Base-by-base conservation (phyloP, 2,329 filamentous ascomycete genomes). In the Dactylonectria estremocensis region DNA sequence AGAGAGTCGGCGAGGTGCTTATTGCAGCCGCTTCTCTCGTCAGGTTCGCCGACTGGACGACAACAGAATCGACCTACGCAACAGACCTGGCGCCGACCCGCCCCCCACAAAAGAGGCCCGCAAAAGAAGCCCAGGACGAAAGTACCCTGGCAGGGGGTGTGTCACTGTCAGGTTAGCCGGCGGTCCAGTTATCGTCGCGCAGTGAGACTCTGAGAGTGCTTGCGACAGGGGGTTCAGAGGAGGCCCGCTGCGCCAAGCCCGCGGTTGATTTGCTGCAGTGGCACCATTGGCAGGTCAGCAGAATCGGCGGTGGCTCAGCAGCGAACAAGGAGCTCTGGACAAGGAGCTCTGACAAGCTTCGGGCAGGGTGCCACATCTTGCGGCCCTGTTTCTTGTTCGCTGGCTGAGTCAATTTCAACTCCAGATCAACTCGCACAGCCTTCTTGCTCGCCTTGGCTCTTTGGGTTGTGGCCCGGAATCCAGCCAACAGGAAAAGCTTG, bases 301-400 rank as follows among this genome's bases (percentile, higher is more conserved):
- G 40, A 48, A 60, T 33, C 31, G 60, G 52, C 52, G 52, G 60
- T 63, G 60, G 60, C 60, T 63, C 35, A 63, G 60, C 52, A 20
- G 20, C 28, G 28, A 13, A 49, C 46, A 18, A 50, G n/a, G n/a
- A n/a, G 49, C 49, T 52, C 49, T 22, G 48, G 18, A 18, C 49
- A 18, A 9, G 48, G 11, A 55, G 60, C 50, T 62, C 50, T 18
- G 33, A 48, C 60, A 62, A 56, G 60, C 60, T 56, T 40, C 43
- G n/a, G 52, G 37, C 37, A 22, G 37, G 53, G 59, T 52, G 52
- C 58, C 50, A 61, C 59, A 46, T 55, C 59, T 40, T 31, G 50
- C 40, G 59, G 28, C 59, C 50, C 55, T 61, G 59, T 61, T 61
- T 61, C 24, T 54, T 54, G 35, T 52, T 18, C 45, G 35, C n/a